Percentiles rank a stretch among this genome's conserved stretches.
These are phyloP conservation scores for Bipolaris sorokiniana DNA, from an alignment of 2,329 filamentous ascomycete genomes.

Conservation along the genomic window DNA sequence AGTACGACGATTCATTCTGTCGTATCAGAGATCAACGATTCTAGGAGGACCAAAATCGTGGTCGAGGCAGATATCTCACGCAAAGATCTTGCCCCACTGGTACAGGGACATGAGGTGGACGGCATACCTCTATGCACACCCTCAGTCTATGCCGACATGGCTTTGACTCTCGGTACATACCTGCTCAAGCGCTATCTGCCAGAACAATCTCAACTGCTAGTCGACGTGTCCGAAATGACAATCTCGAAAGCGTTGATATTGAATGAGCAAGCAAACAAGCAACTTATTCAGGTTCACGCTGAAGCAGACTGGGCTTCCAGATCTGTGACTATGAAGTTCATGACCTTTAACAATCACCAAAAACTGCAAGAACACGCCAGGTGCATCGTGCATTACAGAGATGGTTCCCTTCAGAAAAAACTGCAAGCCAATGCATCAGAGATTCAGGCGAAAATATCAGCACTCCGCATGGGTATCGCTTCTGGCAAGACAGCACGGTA, in stretches of 20 bases:
- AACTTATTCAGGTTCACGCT: constrained; percentile 19
- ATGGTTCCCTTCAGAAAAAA: constrained; percentile 4
- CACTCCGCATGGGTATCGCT: constrained; percentile 9
- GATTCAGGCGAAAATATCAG: neutral
- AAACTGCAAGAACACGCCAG: constrained; percentile 19
- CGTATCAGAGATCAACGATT: neutral
- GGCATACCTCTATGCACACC: constrained; percentile 22
- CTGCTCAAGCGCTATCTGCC: constrained; percentile 1
- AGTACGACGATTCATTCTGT: constrained; percentile 8
- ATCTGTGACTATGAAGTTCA: constrained; percentile 15
- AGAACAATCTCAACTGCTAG: neutral
- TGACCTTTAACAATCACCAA: constrained; percentile 19
- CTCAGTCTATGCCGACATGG: constrained; percentile 44
- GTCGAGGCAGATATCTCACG: constrained; percentile 20
- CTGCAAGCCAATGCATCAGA: neutral
- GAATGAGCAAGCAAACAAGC: constrained; percentile 6
- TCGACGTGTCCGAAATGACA: constrained; percentile 21
- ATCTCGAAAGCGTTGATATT: constrained; percentile 22
- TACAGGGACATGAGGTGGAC: constrained; percentile 24
- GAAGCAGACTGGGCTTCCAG: constrained; percentile 16
- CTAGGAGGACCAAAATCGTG: constrained; percentile 4
- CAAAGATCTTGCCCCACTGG: constrained; percentile 14
- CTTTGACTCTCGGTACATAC: constrained; percentile 38
- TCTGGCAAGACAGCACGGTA: constrained; percentile 6
- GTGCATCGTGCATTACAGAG: constrained; percentile 12